These are phyloP conservation scores for Fusarium albidum DNA, from an alignment of 2,329 filamentous ascomycete species.

Conservation along the genomic window DNA sequence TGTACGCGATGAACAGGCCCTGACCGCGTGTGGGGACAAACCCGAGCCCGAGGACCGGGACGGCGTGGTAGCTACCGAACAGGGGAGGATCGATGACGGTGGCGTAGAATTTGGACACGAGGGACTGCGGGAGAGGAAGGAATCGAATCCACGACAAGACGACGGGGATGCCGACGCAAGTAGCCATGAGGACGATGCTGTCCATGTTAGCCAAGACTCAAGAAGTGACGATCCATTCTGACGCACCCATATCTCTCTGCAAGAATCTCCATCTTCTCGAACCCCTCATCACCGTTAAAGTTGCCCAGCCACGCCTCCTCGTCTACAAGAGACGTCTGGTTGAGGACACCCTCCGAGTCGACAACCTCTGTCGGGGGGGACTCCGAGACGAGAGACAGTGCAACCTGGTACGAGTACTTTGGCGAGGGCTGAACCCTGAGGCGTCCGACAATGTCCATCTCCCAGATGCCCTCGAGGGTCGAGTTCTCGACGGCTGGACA, in stretches of 20 bases:
- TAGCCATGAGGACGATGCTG: background rate
- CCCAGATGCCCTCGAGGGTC: constrained; percentile 12
- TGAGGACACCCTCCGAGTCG: background rate
- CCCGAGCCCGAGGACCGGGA: constrained; percentile 25
- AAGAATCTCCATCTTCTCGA: background rate
- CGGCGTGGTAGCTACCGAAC: constrained; percentile 25
- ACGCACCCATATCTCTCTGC: constrained; percentile 1
- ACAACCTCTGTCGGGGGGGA: background rate
- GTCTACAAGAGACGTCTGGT: background rate
- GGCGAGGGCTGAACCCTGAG: background rate
- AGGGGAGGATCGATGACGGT: constrained; percentile 31
- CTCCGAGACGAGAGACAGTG: background rate
- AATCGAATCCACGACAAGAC: constrained; percentile 6
- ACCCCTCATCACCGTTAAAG: background rate
- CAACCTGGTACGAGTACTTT: constrained; percentile 9
- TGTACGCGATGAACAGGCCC: constrained; percentile 49
- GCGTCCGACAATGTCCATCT: constrained; percentile 4
- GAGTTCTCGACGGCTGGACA: background rate
- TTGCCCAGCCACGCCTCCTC: background rate
- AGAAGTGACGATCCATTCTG: no score
- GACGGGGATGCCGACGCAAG: background rate
- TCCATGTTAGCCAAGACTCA: background rate
- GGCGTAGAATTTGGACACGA: constrained; percentile 22
- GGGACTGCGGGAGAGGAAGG: constrained; percentile 5
- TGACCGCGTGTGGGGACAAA: constrained; percentile 50